Conservation (phyloP, 208 protist species). For the Ichthyophonus hoferi region DNA sequence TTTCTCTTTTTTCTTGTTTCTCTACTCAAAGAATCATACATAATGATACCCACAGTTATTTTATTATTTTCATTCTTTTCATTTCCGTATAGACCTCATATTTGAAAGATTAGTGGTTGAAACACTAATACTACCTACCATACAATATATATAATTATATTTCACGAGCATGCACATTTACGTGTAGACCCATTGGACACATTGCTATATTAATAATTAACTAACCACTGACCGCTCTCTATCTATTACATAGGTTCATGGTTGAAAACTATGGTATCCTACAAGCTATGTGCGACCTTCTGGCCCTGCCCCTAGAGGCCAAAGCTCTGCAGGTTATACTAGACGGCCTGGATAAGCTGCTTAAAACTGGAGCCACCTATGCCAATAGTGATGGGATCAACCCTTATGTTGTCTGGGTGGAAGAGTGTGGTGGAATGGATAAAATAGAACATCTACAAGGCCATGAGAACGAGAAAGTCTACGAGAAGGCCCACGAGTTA, state of each 20-base stretch:
- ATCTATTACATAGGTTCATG: not conserved
- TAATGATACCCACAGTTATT: no score
- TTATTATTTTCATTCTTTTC: no score
- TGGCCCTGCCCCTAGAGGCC: slow-evolving; percentile 52
- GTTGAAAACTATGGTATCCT: slow-evolving; percentile 74
- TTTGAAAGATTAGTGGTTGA: no score
- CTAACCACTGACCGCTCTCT: no score
- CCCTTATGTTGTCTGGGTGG: slow-evolving; percentile 68
- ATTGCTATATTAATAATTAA: no score
- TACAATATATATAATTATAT: no score
- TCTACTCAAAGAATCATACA: no score
- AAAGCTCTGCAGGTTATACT: slow-evolving; percentile 89
- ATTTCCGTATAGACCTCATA: no score
- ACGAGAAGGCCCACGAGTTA: slow-evolving; percentile 82
- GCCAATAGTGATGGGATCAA: slow-evolving; percentile 46
- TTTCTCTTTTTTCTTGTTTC: no score
- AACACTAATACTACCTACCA: no score
- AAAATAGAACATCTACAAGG: slow-evolving; percentile 85
- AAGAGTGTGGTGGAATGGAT: slow-evolving; percentile 83
- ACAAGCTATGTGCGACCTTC: slow-evolving; percentile 64
- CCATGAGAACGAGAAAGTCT: slow-evolving; percentile 85
- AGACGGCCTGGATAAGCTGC: slow-evolving; percentile 90
- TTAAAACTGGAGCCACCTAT: slow-evolving; percentile 60
- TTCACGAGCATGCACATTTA: no score
- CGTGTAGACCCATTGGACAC: no score